These are phyloP conservation scores for Collybia sp. DNA, from an alignment of 768 basidiomycete species.

Conservation along the genomic window DNA sequence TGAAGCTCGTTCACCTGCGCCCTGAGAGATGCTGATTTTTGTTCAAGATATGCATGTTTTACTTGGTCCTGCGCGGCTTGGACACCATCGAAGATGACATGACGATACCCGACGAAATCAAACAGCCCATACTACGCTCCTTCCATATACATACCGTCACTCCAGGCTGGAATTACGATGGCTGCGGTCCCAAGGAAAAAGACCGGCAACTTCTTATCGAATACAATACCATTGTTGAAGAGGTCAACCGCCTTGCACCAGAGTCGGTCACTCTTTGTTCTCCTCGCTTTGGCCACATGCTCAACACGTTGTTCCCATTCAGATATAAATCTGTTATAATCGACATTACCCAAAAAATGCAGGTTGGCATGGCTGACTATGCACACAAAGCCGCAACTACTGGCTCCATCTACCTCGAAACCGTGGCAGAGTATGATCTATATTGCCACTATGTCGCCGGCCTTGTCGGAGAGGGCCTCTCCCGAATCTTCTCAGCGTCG, in stretches of 20 bases:
- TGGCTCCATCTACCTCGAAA: constrained; percentile 65
- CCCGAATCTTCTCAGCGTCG: constrained; percentile 81
- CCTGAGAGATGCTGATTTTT: not conserved
- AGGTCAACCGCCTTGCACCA: constrained; percentile 65
- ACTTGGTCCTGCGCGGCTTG: constrained; percentile 88
- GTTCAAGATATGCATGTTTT: constrained; percentile 85
- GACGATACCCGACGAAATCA: constrained; percentile 83
- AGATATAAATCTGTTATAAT: constrained; percentile 79
- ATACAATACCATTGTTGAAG: constrained; percentile 76
- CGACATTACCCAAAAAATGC: constrained; percentile 85
- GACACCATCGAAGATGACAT: constrained; percentile 99
- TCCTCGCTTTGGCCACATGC: no score
- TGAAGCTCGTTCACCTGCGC: no score
- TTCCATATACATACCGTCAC: constrained; percentile 79
- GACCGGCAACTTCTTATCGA: constrained; percentile 83
- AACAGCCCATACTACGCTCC: constrained; percentile 78
- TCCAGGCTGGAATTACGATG: constrained; percentile 84
- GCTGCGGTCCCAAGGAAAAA: constrained; percentile 81
- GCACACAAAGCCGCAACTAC: constrained; percentile 76
- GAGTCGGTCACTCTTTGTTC: constrained; percentile 47
- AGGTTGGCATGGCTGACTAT: constrained; percentile 93
- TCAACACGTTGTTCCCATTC: no score
- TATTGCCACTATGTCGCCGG: constrained; percentile 99
- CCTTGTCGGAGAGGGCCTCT: constrained; percentile 93
- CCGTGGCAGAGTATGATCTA: constrained; percentile 85